A percentile compares a stretch with the other conserved stretches of the same genome.
phyloP scores from a whole-genome alignment of 2,329 filamentous ascomycete species.

The Sclerotinia minor region DNA sequence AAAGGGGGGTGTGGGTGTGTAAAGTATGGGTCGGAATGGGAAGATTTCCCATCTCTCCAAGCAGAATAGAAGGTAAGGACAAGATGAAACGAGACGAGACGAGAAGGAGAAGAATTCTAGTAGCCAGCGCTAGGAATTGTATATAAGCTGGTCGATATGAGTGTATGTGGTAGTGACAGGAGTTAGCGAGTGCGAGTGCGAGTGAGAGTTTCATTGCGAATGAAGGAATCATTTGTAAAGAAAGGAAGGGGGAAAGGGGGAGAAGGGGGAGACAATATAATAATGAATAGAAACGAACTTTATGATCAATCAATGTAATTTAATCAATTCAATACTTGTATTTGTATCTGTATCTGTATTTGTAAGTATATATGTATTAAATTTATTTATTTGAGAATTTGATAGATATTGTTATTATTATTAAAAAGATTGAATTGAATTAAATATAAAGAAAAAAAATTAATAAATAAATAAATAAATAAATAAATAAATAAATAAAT shows the following conservation, averaged over 20 bases:
- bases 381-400: too few relatives aligned
- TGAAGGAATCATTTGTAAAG: background rate
- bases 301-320: slow-evolving; percentile 18
- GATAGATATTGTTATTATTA: too few relatives aligned
- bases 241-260: too few relatives aligned
- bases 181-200: background rate
- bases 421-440: too few relatives aligned
- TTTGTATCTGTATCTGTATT: background rate
- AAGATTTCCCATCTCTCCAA: background rate
- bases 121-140: slow-evolving; percentile 14
- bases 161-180: background rate
- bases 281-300: slow-evolving; percentile 13
- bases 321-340: background rate
- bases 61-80: too few relatives aligned
- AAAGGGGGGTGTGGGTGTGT: slow-evolving; percentile 49
- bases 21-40: background rate
- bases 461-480: too few relatives aligned
- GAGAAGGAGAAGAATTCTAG: background rate
- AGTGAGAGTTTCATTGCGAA: background rate
- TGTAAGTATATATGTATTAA: background rate
- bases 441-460: too few relatives aligned
- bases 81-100: background rate
- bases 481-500: too few relatives aligned
- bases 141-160: slow-evolving; percentile 17
- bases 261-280: background rate